A percentile compares a stretch with the other conserved stretches of the same genome.
phyloP scores from a whole-genome alignment of 148 eudicot genomes.

The Cornus kousa region DNA sequence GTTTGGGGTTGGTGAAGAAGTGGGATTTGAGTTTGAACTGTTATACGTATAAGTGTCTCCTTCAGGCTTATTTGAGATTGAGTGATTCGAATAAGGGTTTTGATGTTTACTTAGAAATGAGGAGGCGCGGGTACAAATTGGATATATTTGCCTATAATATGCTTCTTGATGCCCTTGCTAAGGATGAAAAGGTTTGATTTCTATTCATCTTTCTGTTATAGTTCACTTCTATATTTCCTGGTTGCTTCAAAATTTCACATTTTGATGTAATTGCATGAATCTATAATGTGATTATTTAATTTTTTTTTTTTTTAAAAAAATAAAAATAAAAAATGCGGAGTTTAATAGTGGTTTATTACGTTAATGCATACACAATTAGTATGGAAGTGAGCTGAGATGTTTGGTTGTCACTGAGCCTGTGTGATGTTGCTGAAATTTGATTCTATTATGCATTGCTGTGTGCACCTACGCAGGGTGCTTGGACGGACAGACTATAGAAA shows the following conservation, averaged over 20 bases:
- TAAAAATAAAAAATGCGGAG: too few species aligned
- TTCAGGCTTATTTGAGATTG: constrained; percentile 49
- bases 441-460: too few species aligned
- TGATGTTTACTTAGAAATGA: constrained; percentile 34
- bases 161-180: constrained; percentile 50
- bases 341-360: too few species aligned
- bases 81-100: constrained; percentile 28
- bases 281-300: too few species aligned
- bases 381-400: background rate
- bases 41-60: constrained; percentile 37
- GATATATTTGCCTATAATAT: constrained; percentile 45
- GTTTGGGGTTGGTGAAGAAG: constrained; percentile 30
- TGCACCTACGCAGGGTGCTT: too few species aligned
- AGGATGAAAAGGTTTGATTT: constrained; percentile 32
- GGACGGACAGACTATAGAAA: too few species aligned
- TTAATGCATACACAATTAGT: background rate
- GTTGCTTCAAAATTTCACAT: too few species aligned
- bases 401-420: background rate
- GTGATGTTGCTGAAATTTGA: too few species aligned
- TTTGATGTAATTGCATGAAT: too few species aligned
- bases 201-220: background rate
- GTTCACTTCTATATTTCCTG: background rate
- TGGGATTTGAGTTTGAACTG: constrained; percentile 46
- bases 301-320: too few species aligned
- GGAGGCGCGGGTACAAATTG: constrained; percentile 31